Evolutionary conservation across 345 rosid genomes (phyloP), one percentile per base, ranked within the genome.

Genomic region (Murraya koenigii): DNA sequence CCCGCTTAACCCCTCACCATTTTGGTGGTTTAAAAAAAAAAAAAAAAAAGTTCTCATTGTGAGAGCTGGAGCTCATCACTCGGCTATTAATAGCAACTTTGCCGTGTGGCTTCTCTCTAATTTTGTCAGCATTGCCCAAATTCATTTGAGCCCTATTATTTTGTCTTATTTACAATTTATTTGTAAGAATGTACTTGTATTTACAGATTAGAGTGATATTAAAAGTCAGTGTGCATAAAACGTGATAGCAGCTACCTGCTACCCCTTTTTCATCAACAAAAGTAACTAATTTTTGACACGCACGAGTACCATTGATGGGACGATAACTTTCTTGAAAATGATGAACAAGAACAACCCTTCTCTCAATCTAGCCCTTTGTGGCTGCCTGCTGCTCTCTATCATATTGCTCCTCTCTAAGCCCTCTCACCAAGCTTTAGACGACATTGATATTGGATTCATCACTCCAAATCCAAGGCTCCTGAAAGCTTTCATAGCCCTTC

Each of bases 401-500:
- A 36, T 80, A 17, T 17, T 85, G 15, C 63, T 80, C 72, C 64
- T 78, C 75, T 63, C 79, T 5, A 63, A 14, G 49, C 80, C 69
- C 23, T 83, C 85, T 22, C 73, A 83, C 49, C 49, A 73, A 7
- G 9, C 49, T 15, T 44, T 80, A 54, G 62, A 5, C 67, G 7
- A 15, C 7, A 49, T 8, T 70, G 58, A 62, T 52, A 60, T 67
- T 62, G 41, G 38, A 9, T 2, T 65, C 5, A 22, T 14, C 75
- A 77, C 82, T 70, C 56, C 66, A 35, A 93, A 91, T 86, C 92
- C 97, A 15, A 85, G 94, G 75, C 98, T 93, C 74, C 75, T 47
- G 41, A 82, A 84, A 13, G 98, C 98, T 33, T 93, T 79, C 77
- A 33, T 66, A 56, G 97, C 97, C 69, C 93, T 95, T 36, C 89